phyloP scores from a whole-genome alignment of 2,329 filamentous ascomycete species.

The Phyllosticta citriasiana region DNA sequence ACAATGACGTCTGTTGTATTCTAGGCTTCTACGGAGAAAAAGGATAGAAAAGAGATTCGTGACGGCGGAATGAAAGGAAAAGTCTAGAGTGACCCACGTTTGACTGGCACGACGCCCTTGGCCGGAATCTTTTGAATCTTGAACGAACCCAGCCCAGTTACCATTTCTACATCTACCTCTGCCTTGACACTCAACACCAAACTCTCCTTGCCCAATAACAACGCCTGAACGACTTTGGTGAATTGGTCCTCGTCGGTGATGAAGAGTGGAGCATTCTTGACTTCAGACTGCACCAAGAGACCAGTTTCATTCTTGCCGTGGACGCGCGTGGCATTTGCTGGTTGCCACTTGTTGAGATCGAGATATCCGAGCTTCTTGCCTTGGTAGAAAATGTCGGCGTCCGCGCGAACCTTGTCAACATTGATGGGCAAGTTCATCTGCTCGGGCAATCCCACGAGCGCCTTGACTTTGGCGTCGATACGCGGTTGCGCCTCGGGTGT shows the following conservation, averaged over 20 bases:
- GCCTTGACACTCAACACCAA: slow-evolving; percentile 69
- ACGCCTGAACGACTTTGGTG: slow-evolving; percentile 65
- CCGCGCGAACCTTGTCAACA: slow-evolving; percentile 65
- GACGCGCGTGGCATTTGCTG: slow-evolving; percentile 67
- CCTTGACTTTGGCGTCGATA: slow-evolving; percentile 74
- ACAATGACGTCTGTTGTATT: slow-evolving; percentile 13
- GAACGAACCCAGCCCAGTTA: slow-evolving; percentile 72
- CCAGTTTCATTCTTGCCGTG: slow-evolving; percentile 49
- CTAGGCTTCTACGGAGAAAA: slow-evolving; percentile 1
- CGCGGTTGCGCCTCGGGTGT: slow-evolving; percentile 64
- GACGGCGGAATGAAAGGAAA: slow-evolving; percentile 24
- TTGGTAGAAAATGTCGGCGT: slow-evolving; percentile 72
- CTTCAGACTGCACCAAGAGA: slow-evolving; percentile 64
- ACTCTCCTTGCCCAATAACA: slow-evolving; percentile 62
- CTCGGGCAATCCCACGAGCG: slow-evolving; percentile 66
- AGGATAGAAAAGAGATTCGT: slow-evolving; percentile 12
- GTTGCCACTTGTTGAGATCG: slow-evolving; percentile 71
- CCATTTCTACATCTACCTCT: slow-evolving; percentile 70
- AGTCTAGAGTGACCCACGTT: slow-evolving; percentile 68
- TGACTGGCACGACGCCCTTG: slow-evolving; percentile 77
- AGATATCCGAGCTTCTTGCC: slow-evolving; percentile 70
- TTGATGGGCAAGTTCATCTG: slow-evolving; percentile 80
- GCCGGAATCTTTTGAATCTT: slow-evolving; percentile 73
- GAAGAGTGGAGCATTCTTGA: slow-evolving; percentile 70
- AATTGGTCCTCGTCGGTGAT: slow-evolving; percentile 75